Conservation (phyloP, 2,329 filamentous ascomycete species). For the Trichoderma polysporum region DNA sequence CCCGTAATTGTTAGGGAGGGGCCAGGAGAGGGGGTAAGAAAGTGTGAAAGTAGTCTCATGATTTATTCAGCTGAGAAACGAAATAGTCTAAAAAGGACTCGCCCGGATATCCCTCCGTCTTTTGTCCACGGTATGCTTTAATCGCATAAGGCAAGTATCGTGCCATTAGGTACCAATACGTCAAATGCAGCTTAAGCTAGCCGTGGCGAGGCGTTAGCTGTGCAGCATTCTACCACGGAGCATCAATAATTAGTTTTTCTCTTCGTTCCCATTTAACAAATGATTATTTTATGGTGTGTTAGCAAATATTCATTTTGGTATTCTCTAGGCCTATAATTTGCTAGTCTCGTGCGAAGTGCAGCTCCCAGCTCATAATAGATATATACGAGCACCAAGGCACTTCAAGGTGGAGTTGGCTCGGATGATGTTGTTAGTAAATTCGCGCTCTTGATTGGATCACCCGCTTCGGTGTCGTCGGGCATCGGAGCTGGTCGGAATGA, state of each 20-base stretch:
- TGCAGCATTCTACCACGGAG: neutral
- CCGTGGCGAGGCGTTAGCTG: no score
- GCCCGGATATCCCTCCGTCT: no score
- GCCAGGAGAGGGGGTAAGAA: neutral
- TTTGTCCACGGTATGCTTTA: neutral
- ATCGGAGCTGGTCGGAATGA: slow-evolving; percentile 46
- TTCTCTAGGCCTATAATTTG: neutral
- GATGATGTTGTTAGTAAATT: slow-evolving; percentile 34
- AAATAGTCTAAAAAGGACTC: neutral
- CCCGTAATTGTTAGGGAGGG: neutral
- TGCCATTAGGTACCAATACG: slow-evolving; percentile 12
- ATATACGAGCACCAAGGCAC: neutral
- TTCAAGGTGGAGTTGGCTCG: neutral
- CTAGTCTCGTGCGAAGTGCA: neutral
- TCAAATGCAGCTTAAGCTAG: neutral
- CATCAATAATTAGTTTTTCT: neutral
- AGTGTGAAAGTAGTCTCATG: neutral
- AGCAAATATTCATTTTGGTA: neutral
- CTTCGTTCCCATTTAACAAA: neutral
- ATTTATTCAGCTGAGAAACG: neutral
- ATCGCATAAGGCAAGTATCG: neutral
- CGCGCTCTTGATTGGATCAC: slow-evolving; percentile 34
- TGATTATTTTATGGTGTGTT: neutral
- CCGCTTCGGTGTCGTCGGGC: slow-evolving; percentile 22
- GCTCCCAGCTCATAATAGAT: neutral